These are phyloP conservation scores for Kurtzmaniella quercitrusa DNA, from an alignment of 1,139 yeast genomes.

Conservation along the genomic window DNA sequence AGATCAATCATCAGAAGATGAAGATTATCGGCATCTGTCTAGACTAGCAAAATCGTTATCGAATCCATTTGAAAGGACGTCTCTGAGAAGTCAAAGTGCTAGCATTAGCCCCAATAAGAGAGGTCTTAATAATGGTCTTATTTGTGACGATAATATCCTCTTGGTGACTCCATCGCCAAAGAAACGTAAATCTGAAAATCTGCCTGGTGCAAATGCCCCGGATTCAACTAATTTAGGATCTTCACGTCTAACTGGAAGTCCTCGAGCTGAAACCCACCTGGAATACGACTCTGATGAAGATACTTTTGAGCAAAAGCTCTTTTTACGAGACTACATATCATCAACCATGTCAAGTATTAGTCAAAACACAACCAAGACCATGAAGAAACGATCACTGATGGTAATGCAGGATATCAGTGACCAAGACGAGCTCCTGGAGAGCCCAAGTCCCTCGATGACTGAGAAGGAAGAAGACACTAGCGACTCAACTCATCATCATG, in stretches of 20 bases:
- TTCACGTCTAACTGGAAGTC: neutral
- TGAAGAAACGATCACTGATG: neutral
- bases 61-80: neutral
- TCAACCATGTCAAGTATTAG: neutral
- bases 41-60: neutral
- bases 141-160: conserved; percentile 21
- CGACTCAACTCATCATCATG: too few species aligned
- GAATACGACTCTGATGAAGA: neutral
- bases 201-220: conserved; percentile 12
- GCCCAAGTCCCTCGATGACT: neutral
- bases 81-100: neutral
- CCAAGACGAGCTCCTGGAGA: neutral
- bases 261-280: neutral
- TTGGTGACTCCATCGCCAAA: conserved; percentile 31
- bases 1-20: neutral
- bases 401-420: neutral
- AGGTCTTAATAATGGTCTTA: neutral
- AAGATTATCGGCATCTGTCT: too few species aligned
- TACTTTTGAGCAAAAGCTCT: neutral
- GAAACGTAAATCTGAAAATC: conserved; percentile 11
- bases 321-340: neutral
- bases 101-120: neutral
- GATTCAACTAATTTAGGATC: neutral
- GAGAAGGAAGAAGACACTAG: neutral
- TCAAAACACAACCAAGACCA: too few species aligned